Evolutionary conservation across 2,329 filamentous ascomycete species (phyloP), one percentile per base, ranked within the genome.

Genomic region (Cladorrhinum sp.): DNA sequence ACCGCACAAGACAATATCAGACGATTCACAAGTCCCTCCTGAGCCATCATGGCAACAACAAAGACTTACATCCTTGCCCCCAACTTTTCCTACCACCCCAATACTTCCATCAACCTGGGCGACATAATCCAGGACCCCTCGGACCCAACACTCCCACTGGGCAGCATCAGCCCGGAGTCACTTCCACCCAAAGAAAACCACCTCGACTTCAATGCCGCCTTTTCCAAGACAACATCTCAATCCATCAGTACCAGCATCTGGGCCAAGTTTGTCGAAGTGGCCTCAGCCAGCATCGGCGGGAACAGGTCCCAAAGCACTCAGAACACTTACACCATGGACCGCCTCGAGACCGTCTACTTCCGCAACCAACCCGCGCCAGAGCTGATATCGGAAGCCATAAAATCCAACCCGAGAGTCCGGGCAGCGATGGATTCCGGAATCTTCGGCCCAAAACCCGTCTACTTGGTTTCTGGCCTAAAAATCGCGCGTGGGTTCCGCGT

Each of bases 61-160:
- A 30, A 30, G 26, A 59, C 57, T 16, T 59, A 53, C 49, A 12
- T 53, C 50, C 50, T 54, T 20, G 57, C 57, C 5, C 57, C 57
- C 5, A 59, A 59, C 50, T 59, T 59, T 48, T 24, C 48, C 28
- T 59, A 59, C 50, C 48, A 54, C 49, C 57, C 57, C 48, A 14
- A 42, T 36, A 54, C 49, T 6, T 53, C 56, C 28, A 59, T 59
- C 50, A 28, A 42, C 26, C 18, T 59, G 8, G 57, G 57, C 50
- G 30, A 53, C 30, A 59, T 59, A 49, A 26, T 59, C 49, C 30
- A 16, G 4, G 48, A 59, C 48, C 57, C 57, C 18, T 21, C 5
- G 21, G 49, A 54, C 28, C 57, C 57, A 18, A 59, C 48, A n/a
- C 12, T 23, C 14, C 50, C 48, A 18, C 57, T 59, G 28, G 46